Base-by-base conservation (phyloP, 192 early-diverging fungal genomes). In the Anaeromyces robustus region DNA sequence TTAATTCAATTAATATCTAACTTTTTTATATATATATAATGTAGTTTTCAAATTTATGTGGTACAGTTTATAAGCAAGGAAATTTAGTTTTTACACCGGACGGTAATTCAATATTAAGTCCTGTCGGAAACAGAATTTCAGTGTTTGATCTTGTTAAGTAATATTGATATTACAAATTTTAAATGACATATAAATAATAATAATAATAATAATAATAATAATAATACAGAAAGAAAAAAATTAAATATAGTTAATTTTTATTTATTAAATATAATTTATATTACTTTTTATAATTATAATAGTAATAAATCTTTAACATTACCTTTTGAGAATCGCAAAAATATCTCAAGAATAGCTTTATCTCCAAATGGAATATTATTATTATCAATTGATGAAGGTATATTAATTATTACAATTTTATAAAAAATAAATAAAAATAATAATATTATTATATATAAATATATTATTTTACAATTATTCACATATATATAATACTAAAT, bases 41-140 rank as follows among this genome's bases (percentile, higher is more conserved):
- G 22, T 89, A 96, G 90, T 98, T 99, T 84, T 95, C 96, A 77
- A 98, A 98, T 86, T 88, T 99, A 81, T 97, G 95, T 84, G 98
- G 98, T 37, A 97, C 97, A 13, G 98, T 98, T 22, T 99, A 98
- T 86, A 94, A 92, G 80, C 89, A 93, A 83, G 98, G 97, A n/a
- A 98, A 98, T 85, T 84, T 98, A 29, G 87, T 96, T 30, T 99
- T 96, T 84, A 95, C 96, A 31, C 94, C 96, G 29, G 96, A 97
- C 83, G 96, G 96, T 29, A 96, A 98, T 86, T 93, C 92, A 19
- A 84, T 99, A 77, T 81, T 97, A 31, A 96, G 94, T 85, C 95
- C 97, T 0, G 98, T 99, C 13, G 98, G 98, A 77, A 99, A 99
- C 89, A 88, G 95, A 77, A 92, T 98, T 0, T 94, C 96, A 0